A percentile compares a stretch with the other conserved stretches of the same genome.
These are phyloP conservation scores for Fusarium sp. DNA, from an alignment of 2,329 filamentous ascomycete genomes.

Conservation along the genomic window DNA sequence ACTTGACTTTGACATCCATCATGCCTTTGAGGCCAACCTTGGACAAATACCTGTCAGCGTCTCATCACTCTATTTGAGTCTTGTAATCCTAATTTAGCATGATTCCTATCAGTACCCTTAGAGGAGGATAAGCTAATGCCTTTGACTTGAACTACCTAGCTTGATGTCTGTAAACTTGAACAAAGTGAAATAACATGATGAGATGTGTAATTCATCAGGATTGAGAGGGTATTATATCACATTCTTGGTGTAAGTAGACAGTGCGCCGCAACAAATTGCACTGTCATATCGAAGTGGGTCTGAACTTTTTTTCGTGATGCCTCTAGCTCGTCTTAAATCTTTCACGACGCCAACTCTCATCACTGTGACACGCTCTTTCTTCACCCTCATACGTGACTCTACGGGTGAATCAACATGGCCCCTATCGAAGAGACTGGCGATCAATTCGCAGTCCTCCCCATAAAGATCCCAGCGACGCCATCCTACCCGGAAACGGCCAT, in stretches of 20 bases:
- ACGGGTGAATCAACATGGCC: slow-evolving; percentile 43
- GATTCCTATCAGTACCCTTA: neutral
- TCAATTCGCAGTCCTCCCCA: slow-evolving; percentile 76
- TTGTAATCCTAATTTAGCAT: neutral
- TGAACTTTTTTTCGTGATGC: slow-evolving; percentile 38
- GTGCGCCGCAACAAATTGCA: slow-evolving; percentile 8
- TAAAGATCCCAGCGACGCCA: slow-evolving; percentile 73
- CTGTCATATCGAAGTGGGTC: slow-evolving; percentile 26
- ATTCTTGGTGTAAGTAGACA: slow-evolving; percentile 14
- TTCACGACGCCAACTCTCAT: neutral
- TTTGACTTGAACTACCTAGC: neutral
- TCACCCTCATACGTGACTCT: neutral
- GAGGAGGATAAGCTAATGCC: neutral
- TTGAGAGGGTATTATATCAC: neutral
- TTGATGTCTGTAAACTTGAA: neutral
- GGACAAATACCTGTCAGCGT: neutral
- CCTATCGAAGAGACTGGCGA: slow-evolving; percentile 47
- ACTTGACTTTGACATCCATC: too few relatives aligned
- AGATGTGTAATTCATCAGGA: neutral
- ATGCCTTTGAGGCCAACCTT: neutral
- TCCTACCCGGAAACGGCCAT: slow-evolving; percentile 72
- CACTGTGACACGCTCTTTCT: neutral
- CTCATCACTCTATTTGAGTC: neutral
- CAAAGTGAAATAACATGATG: neutral
- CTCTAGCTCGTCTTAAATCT: slow-evolving; percentile 3